phyloP scores from a whole-genome alignment of 805 yeast species.

The Nakazawaea molendinolei region DNA sequence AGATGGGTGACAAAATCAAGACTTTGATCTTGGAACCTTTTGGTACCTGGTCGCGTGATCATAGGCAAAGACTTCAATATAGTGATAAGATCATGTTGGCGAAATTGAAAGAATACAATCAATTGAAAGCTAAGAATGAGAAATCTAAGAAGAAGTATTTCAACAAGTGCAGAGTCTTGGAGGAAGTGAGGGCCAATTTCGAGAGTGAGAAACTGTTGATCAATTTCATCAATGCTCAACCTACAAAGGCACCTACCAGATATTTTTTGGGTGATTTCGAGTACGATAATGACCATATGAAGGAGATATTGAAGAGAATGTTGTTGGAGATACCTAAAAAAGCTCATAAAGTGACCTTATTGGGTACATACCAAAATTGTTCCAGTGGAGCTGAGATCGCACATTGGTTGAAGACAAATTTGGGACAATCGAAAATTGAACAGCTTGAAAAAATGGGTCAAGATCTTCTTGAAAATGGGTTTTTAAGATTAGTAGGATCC shows the following conservation, averaged over 20 bases:
- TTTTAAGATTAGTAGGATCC: slow-evolving; percentile 58
- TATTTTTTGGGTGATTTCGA: slow-evolving; percentile 20
- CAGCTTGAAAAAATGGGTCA: slow-evolving; percentile 72
- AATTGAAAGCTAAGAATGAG: slow-evolving; percentile 39
- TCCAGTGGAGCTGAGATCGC: slow-evolving; percentile 57
- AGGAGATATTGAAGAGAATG: slow-evolving; percentile 34
- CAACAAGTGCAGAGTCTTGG: slow-evolving; percentile 69
- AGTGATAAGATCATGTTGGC: slow-evolving; percentile 47
- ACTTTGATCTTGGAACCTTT: slow-evolving; percentile 63
- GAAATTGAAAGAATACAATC: slow-evolving; percentile 47
- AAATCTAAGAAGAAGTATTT: slow-evolving; percentile 58
- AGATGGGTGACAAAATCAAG: slow-evolving; percentile 56
- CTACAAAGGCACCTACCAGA: neutral
- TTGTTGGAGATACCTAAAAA: slow-evolving; percentile 44
- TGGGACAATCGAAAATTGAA: slow-evolving; percentile 34
- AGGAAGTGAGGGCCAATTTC: slow-evolving; percentile 49
- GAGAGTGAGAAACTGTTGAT: slow-evolving; percentile 37
- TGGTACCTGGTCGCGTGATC: slow-evolving; percentile 67
- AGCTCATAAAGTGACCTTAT: slow-evolving; percentile 56
- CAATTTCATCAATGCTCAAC: slow-evolving; percentile 18
- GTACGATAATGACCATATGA: slow-evolving; percentile 27
- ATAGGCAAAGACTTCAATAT: slow-evolving; percentile 56
- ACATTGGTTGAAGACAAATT: slow-evolving; percentile 47
- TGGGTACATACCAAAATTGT: slow-evolving; percentile 61
- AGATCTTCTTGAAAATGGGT: slow-evolving; percentile 55